A percentile compares a stretch with the other conserved stretches of the same genome.
Conservation (phyloP, 176 grass and related monocot species). For the Musa acuminata region DNA sequence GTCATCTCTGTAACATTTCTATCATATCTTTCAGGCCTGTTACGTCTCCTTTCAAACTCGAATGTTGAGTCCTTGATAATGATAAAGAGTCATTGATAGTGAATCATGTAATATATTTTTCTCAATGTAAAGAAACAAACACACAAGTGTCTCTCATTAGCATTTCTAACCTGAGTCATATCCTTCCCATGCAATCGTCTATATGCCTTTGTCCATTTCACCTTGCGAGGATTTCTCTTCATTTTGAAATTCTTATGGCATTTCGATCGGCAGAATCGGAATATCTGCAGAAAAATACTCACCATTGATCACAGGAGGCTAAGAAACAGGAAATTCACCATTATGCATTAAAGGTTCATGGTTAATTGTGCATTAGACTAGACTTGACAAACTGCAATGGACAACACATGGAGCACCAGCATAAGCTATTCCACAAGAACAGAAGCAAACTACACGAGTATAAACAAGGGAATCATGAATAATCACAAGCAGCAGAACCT, state of each 20-base stretch:
- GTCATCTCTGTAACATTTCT: constrained; percentile 47
- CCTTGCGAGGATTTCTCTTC: constrained; percentile 99
- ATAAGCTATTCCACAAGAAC: background rate
- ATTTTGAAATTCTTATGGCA: constrained; percentile 99
- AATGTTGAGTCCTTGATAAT: constrained; percentile 61
- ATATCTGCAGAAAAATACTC: constrained; percentile 40
- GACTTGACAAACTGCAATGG: background rate
- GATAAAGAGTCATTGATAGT: no score
- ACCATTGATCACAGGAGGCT: background rate
- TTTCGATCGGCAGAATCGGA: constrained; percentile 89
- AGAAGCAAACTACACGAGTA: no score
- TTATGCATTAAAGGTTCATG: background rate
- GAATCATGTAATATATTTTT: no score
- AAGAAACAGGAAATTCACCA: background rate
- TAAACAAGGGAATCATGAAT: no score
- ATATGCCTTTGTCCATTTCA: constrained; percentile 93
- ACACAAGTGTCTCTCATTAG: no score
- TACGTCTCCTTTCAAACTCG: constrained; percentile 93
- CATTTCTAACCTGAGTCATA: constrained; percentile 56
- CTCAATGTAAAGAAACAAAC: no score
- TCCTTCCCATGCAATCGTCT: constrained; percentile 78
- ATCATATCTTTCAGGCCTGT: constrained; percentile 83
- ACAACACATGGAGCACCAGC: background rate
- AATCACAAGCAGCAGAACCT: no score
- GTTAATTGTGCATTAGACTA: no score